Base-by-base conservation (phyloP, 495 filamentous ascomycete genomes). In the Staphylotrichum longicolle region DNA sequence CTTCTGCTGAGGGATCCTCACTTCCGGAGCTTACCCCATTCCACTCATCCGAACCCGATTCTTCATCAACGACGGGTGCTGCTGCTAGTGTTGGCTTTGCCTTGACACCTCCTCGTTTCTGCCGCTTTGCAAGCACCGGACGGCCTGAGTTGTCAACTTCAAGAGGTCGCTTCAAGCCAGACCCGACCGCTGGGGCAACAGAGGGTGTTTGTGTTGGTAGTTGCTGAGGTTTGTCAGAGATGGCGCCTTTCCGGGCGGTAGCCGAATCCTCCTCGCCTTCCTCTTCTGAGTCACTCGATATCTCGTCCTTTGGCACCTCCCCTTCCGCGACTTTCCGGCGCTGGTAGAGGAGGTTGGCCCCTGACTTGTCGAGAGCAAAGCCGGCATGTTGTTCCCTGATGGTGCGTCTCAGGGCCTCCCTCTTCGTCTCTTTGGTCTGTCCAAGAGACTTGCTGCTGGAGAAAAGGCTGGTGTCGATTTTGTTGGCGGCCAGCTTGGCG, bases 151-250 rank as follows among this genome's bases (percentile, higher is more conserved):
- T 81, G 62, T 91, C 91, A 7, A 88, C 50, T 37, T 96, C 90
- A 20, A 98, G 78, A 14, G 92, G 89, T 51, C 92, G 84, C 69
- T 97, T 98, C 53, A 98, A 72, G 8, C 94, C 94, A 67, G 86
- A 88, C 39, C 94, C 94, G 62, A 86, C 68, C 33, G 70, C 35
- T 7, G 64, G 3, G 30, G 54, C 32, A 3, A 46, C 54, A 8
- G 54, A 11, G 0, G 47, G 48, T 45, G 58, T n/a, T 8, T 51
- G 27, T 35, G 20, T 46, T 40, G 57, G 11, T 44, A 33, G 57
- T 52, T 46, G 33, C 63, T 59, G 49, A 35, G 35, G 7, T 41
- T 39, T 34, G 11, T 30, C 14, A 5, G 49, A 37, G 34, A 41
- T 32, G 11, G 20, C 34, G 14, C 12, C 50, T 50, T 51, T 58